Percentiles rank a stretch among this genome's conserved stretches.
These are phyloP conservation scores for Tetrahymena elliotti DNA, from an alignment of 73 alveolate genomes.

Conservation along the genomic window DNA sequence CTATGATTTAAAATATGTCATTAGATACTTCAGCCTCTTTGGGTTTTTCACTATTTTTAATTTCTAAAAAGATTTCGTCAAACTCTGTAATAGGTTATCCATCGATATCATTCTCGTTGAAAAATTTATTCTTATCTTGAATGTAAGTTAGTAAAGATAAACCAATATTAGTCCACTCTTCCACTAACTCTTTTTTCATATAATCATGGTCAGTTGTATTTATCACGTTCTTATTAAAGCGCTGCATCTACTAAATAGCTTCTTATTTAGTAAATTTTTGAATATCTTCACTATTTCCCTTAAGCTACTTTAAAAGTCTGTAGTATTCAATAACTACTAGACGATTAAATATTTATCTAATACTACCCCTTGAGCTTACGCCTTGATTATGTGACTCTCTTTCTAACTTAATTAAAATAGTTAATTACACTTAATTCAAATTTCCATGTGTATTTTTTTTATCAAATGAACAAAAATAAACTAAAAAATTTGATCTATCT, in stretches of 20 bases:
- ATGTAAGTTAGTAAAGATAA: background rate
- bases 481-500: no score
- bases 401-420: background rate
- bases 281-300: background rate
- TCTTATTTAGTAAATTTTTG: background rate
- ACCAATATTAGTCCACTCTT: background rate
- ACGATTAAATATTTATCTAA: background rate
- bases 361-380: background rate
- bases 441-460: background rate
- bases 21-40: background rate
- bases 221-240: background rate
- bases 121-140: background rate
- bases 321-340: background rate
- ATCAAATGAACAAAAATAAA: background rate
- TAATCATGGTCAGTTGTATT: background rate
- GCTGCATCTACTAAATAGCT: background rate
- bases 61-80: background rate
- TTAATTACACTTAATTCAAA: background rate
- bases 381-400: background rate
- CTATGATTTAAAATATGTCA: background rate
- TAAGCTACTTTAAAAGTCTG: background rate
- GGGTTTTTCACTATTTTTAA: background rate
- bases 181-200: background rate
- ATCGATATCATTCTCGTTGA: background rate
- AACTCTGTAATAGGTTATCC: background rate